A percentile compares a stretch with the other conserved stretches of the same genome.
Conservation (phyloP, 2,329 filamentous ascomycete species). For the Penicillium sp. region DNA sequence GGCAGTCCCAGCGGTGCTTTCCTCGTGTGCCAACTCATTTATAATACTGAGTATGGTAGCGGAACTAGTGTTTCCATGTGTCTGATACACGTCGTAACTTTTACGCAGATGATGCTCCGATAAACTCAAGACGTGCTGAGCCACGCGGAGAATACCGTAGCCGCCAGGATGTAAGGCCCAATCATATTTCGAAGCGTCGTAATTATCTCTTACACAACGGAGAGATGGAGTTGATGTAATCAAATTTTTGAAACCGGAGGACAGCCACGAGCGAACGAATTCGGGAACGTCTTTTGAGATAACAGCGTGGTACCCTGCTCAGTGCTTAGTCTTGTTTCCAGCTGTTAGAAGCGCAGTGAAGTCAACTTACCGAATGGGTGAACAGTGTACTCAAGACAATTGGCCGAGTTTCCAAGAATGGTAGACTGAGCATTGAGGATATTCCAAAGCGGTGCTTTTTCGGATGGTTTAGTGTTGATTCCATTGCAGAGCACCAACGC, state of each 20-base stretch:
- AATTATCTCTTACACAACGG: not conserved
- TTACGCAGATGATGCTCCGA: not conserved
- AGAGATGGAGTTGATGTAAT: not conserved
- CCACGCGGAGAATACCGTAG: not conserved
- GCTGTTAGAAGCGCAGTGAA: not conserved
- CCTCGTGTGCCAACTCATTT: not conserved
- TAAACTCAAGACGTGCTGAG: not conserved
- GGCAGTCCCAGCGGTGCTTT: not conserved
- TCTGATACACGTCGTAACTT: not conserved
- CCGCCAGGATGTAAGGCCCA: not conserved
- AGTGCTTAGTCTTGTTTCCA: not conserved
- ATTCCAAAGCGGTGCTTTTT: not conserved
- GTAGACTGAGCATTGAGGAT: not conserved
- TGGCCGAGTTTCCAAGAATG: not conserved
- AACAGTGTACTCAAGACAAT: not conserved
- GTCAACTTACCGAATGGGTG: not conserved
- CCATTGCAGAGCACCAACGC: not conserved
- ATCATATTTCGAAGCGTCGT: not conserved
- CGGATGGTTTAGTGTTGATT: not conserved
- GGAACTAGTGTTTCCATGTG: not conserved
- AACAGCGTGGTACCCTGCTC: not conserved
- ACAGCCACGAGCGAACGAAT: not conserved
- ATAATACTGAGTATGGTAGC: not conserved
- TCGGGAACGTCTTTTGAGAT: not conserved
- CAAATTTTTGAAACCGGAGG: not conserved